phyloP scores from a whole-genome alignment of 306 rosid species.

The Quercus rubra region DNA sequence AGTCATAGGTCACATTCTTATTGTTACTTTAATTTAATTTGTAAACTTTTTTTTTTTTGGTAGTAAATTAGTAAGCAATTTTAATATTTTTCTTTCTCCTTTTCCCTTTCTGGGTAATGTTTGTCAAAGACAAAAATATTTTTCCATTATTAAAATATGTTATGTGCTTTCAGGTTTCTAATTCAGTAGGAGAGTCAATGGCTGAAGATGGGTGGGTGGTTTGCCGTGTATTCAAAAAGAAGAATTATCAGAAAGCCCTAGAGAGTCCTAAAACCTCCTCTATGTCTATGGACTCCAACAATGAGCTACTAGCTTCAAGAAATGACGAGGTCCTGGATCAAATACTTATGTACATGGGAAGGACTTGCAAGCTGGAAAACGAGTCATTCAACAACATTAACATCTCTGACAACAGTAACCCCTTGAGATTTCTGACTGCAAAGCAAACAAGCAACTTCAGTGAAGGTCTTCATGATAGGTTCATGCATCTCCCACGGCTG shows the following conservation, averaged over 20 bases:
- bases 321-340: slow-evolving; percentile 51
- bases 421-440: slow-evolving; percentile 5
- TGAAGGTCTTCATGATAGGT: slow-evolving; percentile 24
- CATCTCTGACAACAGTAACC: slow-evolving; percentile 5
- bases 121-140: no score
- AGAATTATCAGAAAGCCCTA: slow-evolving; percentile 46
- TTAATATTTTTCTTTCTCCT: no score
- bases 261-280: slow-evolving; percentile 45
- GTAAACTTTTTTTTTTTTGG: no score
- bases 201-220: slow-evolving; percentile 58
- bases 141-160: background rate
- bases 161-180: slow-evolving; percentile 29
- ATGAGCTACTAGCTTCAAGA: slow-evolving; percentile 16
- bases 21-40: no score
- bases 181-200: slow-evolving; percentile 31
- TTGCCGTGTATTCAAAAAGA: slow-evolving; percentile 58
- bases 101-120: background rate
- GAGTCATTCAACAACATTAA: slow-evolving; percentile 19
- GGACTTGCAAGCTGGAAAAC: slow-evolving; percentile 49
- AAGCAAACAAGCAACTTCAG: background rate
- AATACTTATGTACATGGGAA: slow-evolving; percentile 55
- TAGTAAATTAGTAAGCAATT: no score
- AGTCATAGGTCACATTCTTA: no score
- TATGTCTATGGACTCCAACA: slow-evolving; percentile 20
- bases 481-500: slow-evolving; percentile 53